phyloP scores from a whole-genome alignment of 257 asterid species.

The Petrea volubilis region DNA sequence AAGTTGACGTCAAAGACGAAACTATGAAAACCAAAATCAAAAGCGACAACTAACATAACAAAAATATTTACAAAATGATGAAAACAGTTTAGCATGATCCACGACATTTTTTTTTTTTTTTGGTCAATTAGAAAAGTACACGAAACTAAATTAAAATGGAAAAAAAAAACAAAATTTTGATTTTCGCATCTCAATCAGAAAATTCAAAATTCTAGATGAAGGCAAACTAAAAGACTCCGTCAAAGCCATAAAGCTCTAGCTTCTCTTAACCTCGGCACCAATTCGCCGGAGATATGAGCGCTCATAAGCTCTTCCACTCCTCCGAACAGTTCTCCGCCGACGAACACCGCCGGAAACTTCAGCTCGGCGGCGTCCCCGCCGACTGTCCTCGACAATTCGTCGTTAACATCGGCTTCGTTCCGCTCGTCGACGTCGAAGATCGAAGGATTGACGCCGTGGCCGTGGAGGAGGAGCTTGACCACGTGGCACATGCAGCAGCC shows the following conservation, averaged over 20 bases:
- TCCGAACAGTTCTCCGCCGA: slow-evolving; percentile 69
- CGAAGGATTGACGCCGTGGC: slow-evolving; percentile 71
- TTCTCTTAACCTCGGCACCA: slow-evolving; percentile 62
- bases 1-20: too few relatives aligned
- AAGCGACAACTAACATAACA: neutral
- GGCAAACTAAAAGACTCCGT: slow-evolving; percentile 1
- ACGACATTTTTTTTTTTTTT: neutral
- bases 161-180: neutral
- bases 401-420: slow-evolving; percentile 35
- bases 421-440: slow-evolving; percentile 49
- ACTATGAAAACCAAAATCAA: too few relatives aligned
- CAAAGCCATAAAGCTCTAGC: slow-evolving; percentile 83
- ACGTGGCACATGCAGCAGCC: slow-evolving; percentile 93
- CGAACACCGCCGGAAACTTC: slow-evolving; percentile 66
- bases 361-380: slow-evolving; percentile 9
- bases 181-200: neutral
- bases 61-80: slow-evolving; percentile 16
- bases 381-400: slow-evolving; percentile 27
- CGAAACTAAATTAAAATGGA: neutral
- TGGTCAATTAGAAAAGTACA: neutral
- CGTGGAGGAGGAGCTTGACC: slow-evolving; percentile 56
- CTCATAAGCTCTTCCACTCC: slow-evolving; percentile 67
- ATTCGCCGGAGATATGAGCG: slow-evolving; percentile 72
- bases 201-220: neutral
- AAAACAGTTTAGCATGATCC: neutral